These are phyloP conservation scores for Melanomma pulvis-pyrius DNA, from an alignment of 495 filamentous ascomycete genomes.

Conservation along the genomic window DNA sequence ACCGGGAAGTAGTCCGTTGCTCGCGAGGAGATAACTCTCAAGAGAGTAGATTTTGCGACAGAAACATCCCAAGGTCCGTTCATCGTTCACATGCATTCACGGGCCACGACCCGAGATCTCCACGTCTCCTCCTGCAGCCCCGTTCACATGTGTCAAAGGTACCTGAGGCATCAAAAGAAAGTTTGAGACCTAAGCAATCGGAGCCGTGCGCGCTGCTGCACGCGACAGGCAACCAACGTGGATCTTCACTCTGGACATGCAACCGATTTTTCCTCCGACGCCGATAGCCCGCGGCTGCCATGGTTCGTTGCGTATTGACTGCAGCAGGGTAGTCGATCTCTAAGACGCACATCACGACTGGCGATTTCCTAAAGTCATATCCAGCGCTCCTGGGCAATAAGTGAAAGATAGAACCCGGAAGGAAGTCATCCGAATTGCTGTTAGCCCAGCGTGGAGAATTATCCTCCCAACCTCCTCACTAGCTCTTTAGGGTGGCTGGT, in stretches of 20 bases:
- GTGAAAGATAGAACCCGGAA: background rate
- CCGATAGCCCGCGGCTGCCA: background rate
- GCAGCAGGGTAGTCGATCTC: background rate
- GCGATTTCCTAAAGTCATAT: background rate
- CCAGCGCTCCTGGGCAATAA: background rate
- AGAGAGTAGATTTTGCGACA: background rate
- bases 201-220: background rate
- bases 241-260: background rate
- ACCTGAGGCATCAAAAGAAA: background rate
- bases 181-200: background rate
- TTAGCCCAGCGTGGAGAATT: background rate
- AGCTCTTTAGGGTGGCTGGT: background rate
- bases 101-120: background rate
- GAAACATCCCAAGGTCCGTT: too few relatives aligned
- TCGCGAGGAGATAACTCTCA: background rate
- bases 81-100: background rate
- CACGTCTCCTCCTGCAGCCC: background rate
- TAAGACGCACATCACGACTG: background rate
- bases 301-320: background rate
- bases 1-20: too few relatives aligned
- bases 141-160: background rate
- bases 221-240: background rate
- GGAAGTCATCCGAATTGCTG: background rate
- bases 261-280: slow-evolving; percentile 2
- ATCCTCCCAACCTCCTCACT: background rate